These are phyloP conservation scores for Monilinia fructicola DNA, from an alignment of 2,329 filamentous ascomycete species.

Conservation along the genomic window DNA sequence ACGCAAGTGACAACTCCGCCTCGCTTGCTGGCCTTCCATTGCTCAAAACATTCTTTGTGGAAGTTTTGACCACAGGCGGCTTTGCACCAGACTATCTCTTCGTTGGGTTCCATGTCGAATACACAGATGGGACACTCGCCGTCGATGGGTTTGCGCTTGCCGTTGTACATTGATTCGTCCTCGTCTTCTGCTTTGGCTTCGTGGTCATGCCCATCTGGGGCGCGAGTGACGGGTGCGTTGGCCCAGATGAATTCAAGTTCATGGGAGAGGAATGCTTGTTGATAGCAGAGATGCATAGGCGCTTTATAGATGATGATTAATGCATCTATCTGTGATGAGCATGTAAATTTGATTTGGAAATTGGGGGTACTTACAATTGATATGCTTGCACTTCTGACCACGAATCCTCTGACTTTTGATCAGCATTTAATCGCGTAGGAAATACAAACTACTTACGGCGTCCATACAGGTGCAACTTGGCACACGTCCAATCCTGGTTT, in stretches of 20 bases:
- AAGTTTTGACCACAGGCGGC: constrained; percentile 57
- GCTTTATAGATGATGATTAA: constrained; percentile 31
- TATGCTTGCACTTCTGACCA: constrained; percentile 32
- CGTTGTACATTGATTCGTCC: constrained; percentile 25
- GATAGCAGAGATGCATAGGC: constrained; percentile 28
- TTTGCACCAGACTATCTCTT: constrained; percentile 56
- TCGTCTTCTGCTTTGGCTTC: constrained; percentile 20
- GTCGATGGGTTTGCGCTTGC: constrained; percentile 30
- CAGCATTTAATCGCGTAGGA: not conserved
- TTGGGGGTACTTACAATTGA: constrained; percentile 25
- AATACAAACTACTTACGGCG: constrained; percentile 25
- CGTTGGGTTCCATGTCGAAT: constrained; percentile 36
- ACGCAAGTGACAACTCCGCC: constrained; percentile 53
- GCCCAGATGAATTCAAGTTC: constrained; percentile 30
- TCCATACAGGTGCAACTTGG: constrained; percentile 32
- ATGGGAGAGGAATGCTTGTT: constrained; percentile 28
- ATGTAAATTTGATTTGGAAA: not conserved
- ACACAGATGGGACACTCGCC: constrained; percentile 32
- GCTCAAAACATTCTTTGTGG: constrained; percentile 53
- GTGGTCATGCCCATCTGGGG: constrained; percentile 19
- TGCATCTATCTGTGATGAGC: constrained; percentile 24
- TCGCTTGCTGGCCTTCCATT: constrained; percentile 52
- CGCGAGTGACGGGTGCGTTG: constrained; percentile 28
- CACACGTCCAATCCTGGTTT: constrained; percentile 25
- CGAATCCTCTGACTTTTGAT: constrained; percentile 25